These are phyloP conservation scores for Basidioascus undulatus DNA, from an alignment of 768 basidiomycete species.

Conservation along the genomic window DNA sequence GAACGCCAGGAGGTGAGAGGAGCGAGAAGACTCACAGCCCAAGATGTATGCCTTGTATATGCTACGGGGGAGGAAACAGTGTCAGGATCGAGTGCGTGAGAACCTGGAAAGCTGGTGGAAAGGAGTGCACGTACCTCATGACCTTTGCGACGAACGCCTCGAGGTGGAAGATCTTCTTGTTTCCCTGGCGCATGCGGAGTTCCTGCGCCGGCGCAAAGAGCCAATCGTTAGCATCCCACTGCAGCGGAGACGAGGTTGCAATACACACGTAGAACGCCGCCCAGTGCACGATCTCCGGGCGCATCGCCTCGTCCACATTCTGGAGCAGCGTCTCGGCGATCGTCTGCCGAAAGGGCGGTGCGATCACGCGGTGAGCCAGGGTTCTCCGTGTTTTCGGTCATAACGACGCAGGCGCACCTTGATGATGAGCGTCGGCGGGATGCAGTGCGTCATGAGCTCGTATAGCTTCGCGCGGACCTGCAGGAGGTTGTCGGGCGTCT, in stretches of 20 bases:
- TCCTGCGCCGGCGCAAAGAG: conserved; percentile 30
- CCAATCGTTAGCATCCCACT: neutral
- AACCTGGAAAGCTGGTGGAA: neutral
- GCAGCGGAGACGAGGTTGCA: neutral
- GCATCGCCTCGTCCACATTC: conserved; percentile 66
- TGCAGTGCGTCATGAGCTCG: conserved; percentile 86
- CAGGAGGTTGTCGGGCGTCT: conserved; percentile 68
- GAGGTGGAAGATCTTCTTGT: conserved; percentile 84
- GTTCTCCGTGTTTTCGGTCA: neutral
- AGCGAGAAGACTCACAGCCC: no score
- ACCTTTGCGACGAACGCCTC: conserved; percentile 95
- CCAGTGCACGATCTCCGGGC: conserved; percentile 91
- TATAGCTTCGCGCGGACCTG: conserved; percentile 83
- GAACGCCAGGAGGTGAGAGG: no score
- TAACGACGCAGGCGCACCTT: conserved; percentile 33
- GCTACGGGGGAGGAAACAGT: no score
- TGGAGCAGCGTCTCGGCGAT: conserved; percentile 70
- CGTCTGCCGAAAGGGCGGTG: conserved; percentile 30
- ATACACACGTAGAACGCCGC: conserved; percentile 72
- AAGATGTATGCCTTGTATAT: no score
- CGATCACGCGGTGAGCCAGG: no score
- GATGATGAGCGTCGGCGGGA: conserved; percentile 72
- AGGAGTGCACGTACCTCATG: conserved; percentile 32
- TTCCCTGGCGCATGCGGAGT: conserved; percentile 79
- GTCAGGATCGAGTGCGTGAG: no score